Percentiles rank a stretch among this genome's conserved stretches.
These are phyloP conservation scores for Cytospora leucostoma DNA, from an alignment of 2,329 filamentous ascomycete species.

Conservation along the genomic window DNA sequence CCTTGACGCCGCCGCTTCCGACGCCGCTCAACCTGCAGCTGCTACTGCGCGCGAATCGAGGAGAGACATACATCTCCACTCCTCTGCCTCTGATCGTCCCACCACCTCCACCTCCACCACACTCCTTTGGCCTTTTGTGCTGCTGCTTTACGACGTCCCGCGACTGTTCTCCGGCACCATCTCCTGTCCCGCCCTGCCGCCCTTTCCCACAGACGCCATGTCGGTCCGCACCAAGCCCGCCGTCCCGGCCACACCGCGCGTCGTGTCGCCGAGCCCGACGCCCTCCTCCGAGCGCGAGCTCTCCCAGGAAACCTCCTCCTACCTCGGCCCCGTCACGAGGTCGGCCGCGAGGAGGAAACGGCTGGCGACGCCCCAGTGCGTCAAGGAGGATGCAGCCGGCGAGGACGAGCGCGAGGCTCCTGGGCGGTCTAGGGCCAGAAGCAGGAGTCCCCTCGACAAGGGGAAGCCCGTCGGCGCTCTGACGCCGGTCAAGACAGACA, in stretches of 20 bases:
- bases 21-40: conserved; percentile 31
- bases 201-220: conserved; percentile 56
- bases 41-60: conserved; percentile 44
- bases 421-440: conserved; percentile 68
- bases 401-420: conserved; percentile 51
- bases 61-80: conserved; percentile 55
- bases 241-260: conserved; percentile 77
- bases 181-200: conserved; percentile 57
- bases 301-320: conserved; percentile 54
- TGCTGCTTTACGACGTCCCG: conserved; percentile 49
- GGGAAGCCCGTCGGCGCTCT: conserved; percentile 53
- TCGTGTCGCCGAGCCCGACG: conserved; percentile 86
- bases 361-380: conserved; percentile 57
- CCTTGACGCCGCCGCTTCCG: conserved; percentile 32
- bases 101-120: conserved; percentile 43
- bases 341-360: conserved; percentile 67
- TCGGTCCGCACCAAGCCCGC: conserved; percentile 52
- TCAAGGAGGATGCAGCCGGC: conserved; percentile 58
- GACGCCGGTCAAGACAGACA: conserved; percentile 49
- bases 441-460: conserved; percentile 64
- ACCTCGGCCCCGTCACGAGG: conserved; percentile 75
- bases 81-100: conserved; percentile 29
- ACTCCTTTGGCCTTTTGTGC: conserved; percentile 33
- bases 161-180: conserved; percentile 60
- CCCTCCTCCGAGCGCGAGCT: conserved; percentile 62